Conservation (phyloP, 2,329 filamentous ascomycete species). For the Coniochaeta sp. region DNA sequence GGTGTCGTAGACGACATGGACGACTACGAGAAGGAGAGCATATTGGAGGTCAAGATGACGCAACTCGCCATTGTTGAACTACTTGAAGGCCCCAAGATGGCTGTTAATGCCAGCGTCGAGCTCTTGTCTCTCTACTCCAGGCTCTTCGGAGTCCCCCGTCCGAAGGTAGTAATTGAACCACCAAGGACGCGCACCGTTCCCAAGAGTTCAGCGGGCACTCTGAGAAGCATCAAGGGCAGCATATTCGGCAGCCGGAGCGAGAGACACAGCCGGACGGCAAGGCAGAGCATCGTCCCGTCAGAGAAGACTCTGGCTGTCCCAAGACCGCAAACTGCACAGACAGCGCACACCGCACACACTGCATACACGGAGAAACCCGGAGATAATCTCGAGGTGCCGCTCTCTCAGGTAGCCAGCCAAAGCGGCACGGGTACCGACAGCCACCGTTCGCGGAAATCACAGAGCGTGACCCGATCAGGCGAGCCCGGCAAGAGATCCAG, state of each 20-base stretch:
- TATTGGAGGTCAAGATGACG: slow-evolving; percentile 95
- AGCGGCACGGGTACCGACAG: slow-evolving; percentile 33
- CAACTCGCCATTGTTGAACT: slow-evolving; percentile 80
- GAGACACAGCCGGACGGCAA: slow-evolving; percentile 32
- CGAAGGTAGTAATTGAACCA: slow-evolving; percentile 29
- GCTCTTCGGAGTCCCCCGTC: slow-evolving; percentile 62
- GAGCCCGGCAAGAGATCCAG: slow-evolving; percentile 38
- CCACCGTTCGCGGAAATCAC: slow-evolving; percentile 25
- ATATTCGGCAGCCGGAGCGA: slow-evolving; percentile 64
- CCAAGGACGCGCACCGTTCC: slow-evolving; percentile 47
- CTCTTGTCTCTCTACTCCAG: slow-evolving; percentile 74
- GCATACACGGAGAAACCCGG: no score
- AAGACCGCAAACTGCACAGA: slow-evolving; percentile 38
- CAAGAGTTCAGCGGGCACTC: slow-evolving; percentile 63
- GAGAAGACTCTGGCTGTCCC: slow-evolving; percentile 26
- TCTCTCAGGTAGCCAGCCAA: slow-evolving; percentile 72
- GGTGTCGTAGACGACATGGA: slow-evolving; percentile 77
- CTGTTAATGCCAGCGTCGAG: slow-evolving; percentile 83
- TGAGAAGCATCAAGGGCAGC: slow-evolving; percentile 64
- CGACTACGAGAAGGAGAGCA: slow-evolving; percentile 72
- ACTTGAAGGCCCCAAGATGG: slow-evolving; percentile 73
- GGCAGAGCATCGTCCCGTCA: slow-evolving; percentile 24
- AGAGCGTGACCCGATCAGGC: slow-evolving; percentile 34
- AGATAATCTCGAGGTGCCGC: slow-evolving; percentile 43
- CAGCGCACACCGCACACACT: slow-evolving; percentile 27